Conservation (phyloP, 2,329 filamentous ascomycete species). For the Myriosclerotinia curreyana region DNA sequence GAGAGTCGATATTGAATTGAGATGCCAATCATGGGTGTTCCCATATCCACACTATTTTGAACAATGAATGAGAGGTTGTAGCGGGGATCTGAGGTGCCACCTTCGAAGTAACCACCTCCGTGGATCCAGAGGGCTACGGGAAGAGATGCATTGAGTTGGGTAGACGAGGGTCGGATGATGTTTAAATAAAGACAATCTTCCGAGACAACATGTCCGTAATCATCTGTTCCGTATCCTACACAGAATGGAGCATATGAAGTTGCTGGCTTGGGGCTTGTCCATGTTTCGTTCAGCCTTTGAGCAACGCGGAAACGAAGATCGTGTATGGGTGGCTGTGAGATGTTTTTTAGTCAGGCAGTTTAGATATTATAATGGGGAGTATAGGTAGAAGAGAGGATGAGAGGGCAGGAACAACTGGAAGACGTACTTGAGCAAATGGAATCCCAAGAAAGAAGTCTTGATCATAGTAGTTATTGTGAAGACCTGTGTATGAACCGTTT, state of each 20-base stretch:
- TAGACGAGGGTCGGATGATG: slow-evolving; percentile 47
- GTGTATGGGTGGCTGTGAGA: slow-evolving; percentile 28
- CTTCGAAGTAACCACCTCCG: slow-evolving; percentile 45
- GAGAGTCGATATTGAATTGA: slow-evolving; percentile 47
- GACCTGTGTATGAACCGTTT: slow-evolving; percentile 32
- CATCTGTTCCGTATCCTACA: slow-evolving; percentile 33
- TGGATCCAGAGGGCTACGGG: slow-evolving; percentile 58
- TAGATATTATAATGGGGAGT: neutral
- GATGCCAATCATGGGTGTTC: slow-evolving; percentile 47
- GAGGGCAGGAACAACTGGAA: too few species aligned
- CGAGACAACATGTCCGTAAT: slow-evolving; percentile 24
- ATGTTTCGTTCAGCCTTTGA: slow-evolving; percentile 29
- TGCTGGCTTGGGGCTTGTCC: slow-evolving; percentile 24
- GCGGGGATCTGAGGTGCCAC: slow-evolving; percentile 27
- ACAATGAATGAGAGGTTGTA: slow-evolving; percentile 33
- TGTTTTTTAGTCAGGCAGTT: neutral
- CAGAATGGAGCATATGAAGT: slow-evolving; percentile 30
- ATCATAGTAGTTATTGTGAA: slow-evolving; percentile 28
- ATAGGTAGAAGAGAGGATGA: neutral
- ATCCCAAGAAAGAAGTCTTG: slow-evolving; percentile 35
- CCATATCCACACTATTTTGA: slow-evolving; percentile 43
- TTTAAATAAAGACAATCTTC: slow-evolving; percentile 57
- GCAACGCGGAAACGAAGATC: slow-evolving; percentile 31
- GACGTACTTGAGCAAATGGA: slow-evolving; percentile 30
- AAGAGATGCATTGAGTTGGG: slow-evolving; percentile 31